Percentiles rank a stretch among this genome's conserved stretches.
Evolutionary conservation across 139 green algal species (phyloP).

Genomic region (Desmodesmus armatus): DNA sequence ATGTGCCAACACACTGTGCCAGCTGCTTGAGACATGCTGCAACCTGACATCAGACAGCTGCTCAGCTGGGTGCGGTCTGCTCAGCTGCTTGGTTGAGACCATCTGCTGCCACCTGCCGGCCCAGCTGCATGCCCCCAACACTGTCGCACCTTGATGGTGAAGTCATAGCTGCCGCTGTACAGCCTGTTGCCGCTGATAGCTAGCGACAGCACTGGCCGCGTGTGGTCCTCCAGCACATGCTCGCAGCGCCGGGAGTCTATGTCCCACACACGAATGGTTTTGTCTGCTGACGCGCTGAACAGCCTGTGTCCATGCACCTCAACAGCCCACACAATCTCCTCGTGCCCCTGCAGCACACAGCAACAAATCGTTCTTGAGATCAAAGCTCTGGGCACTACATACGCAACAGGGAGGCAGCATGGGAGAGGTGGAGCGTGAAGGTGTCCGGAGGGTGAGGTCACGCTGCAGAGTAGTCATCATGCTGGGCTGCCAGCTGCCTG

Average conservation of each 20-base stretch:
- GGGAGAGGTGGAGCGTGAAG: too few relatives aligned
- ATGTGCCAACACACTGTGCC: too few relatives aligned
- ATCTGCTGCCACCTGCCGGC: background rate
- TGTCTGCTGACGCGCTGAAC: slow-evolving; percentile 92
- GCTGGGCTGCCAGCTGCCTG: too few relatives aligned
- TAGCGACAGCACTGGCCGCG: slow-evolving; percentile 91
- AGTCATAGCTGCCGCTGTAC: slow-evolving; percentile 95
- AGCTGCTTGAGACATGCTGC: too few relatives aligned
- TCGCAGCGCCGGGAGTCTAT: slow-evolving; percentile 72
- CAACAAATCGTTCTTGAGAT: too few relatives aligned
- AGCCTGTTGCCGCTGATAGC: slow-evolving; percentile 79
- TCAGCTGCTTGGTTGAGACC: background rate
- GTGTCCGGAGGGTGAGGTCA: too few relatives aligned
- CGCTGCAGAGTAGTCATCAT: too few relatives aligned
- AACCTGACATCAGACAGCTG: too few relatives aligned
- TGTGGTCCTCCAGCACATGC: slow-evolving; percentile 92
- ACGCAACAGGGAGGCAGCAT: too few relatives aligned
- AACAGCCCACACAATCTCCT: slow-evolving; percentile 97
- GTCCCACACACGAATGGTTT: slow-evolving; percentile 95
- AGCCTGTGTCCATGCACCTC: slow-evolving; percentile 79
- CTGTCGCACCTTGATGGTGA: slow-evolving; percentile 87
- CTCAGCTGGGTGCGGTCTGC: too few relatives aligned
- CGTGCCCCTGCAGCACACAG: slow-evolving; percentile 78
- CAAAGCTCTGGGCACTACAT: background rate
- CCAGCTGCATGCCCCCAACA: background rate